A percentile compares a stretch with the other conserved stretches of the same genome.
These are phyloP conservation scores for Gossypium anomalum DNA, from an alignment of 345 rosid genomes.

Conservation along the genomic window DNA sequence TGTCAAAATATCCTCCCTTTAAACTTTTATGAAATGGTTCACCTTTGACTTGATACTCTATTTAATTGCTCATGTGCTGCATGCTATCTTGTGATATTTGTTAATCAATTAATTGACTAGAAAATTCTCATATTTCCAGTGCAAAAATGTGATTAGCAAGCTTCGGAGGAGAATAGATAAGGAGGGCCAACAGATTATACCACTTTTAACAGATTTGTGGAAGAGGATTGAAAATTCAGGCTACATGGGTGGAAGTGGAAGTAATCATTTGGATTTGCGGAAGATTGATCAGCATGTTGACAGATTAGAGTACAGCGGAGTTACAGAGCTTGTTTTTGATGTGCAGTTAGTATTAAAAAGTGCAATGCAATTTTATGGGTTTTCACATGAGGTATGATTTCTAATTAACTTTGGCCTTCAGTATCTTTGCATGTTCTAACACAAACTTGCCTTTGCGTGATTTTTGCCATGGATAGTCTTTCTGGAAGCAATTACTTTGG, in stretches of 20 bases:
- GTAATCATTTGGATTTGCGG: constrained; percentile 67
- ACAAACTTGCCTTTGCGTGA: background rate
- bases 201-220: constrained; percentile 86
- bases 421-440: background rate
- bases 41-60: background rate
- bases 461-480: background rate
- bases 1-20: background rate
- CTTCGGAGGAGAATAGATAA: constrained; percentile 83
- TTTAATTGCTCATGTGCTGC: background rate
- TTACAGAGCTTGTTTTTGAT: constrained; percentile 85
- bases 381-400: constrained; percentile 82
- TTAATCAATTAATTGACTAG: constrained; percentile 14
- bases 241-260: constrained; percentile 42
- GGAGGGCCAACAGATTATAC: constrained; percentile 95
- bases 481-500: constrained; percentile 12
- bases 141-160: constrained; percentile 86
- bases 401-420: background rate
- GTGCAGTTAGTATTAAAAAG: constrained; percentile 85
- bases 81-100: constrained; percentile 7
- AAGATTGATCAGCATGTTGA: constrained; percentile 89
- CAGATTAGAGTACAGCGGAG: constrained; percentile 68
- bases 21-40: background rate
- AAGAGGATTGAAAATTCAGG: constrained; percentile 69
- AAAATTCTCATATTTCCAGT: constrained; percentile 45
- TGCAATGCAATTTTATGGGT: constrained; percentile 79